phyloP scores from a whole-genome alignment of 768 basidiomycete species.

The Suillus bovinus region DNA sequence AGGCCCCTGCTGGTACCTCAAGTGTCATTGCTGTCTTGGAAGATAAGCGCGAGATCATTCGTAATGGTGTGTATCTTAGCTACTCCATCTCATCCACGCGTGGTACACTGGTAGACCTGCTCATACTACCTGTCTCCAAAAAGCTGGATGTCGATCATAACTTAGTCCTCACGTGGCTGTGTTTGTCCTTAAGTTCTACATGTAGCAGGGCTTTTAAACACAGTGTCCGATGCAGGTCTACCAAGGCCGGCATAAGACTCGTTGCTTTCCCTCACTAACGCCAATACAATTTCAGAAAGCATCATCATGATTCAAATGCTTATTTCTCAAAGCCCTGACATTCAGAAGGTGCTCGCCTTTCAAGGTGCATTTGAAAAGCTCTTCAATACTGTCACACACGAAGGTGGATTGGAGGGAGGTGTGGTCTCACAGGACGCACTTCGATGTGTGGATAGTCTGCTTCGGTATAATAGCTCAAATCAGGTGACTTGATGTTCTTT shows the following conservation, averaged over 20 bases:
- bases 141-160: neutral
- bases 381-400: constrained; percentile 82
- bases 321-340: constrained; percentile 84
- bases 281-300: constrained; percentile 55
- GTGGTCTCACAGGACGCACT: constrained; percentile 85
- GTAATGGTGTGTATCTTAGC: constrained; percentile 63
- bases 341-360: constrained; percentile 96
- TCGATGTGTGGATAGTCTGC: constrained; percentile 78
- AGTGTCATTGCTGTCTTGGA: constrained; percentile 76
- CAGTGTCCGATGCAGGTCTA: constrained; percentile 1
- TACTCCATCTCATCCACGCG: neutral
- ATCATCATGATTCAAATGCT: constrained; percentile 81
- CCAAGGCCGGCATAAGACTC: neutral
- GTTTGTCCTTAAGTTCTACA: neutral
- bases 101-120: constrained; percentile 10
- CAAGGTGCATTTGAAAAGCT: constrained; percentile 96
- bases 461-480: constrained; percentile 93
- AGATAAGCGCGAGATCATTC: constrained; percentile 85
- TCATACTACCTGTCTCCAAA: constrained; percentile 8
- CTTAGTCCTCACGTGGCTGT: neutral
- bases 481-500: constrained; percentile 55
- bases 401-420: constrained; percentile 93
- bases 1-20: constrained; percentile 72
- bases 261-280: constrained; percentile 3
- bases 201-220: neutral